Evolutionary conservation across 139 green algal genomes (phyloP), one percentile per base, ranked within the genome.

Genomic region (Marvania coccoides): DNA sequence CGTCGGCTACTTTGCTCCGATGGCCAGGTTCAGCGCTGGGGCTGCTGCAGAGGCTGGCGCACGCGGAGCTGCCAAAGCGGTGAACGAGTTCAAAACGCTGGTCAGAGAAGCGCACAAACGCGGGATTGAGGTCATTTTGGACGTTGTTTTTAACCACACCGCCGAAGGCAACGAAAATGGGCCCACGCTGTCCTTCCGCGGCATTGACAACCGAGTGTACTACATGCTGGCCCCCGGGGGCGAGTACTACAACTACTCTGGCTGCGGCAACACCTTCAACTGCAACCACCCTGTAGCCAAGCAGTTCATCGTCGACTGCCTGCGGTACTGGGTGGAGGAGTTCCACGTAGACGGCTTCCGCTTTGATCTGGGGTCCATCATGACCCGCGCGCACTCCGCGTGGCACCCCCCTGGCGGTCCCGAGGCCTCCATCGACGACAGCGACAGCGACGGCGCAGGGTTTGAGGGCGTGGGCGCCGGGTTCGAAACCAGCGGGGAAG

Each of bases 121-220:
- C 1, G 94, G 95, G 42, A 97, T 99, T 6, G 95, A 99, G 88
- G 90, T 99, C 30, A 92, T 97, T 48, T 73, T 98, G 61, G 94
- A 98, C 63, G 91, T 98, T 4, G 94, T 99, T 47, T 97, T 97
- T 87, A 99, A 99, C 81, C 94, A 98, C 86, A 98, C 94, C 7
- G 91, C 92, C 4, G 94, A 99, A 73, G 90, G 91, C 53, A 96
- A 97, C 76, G 86, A 98, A 54, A 61, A 75, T 39, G 92, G 93
- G 1, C 90, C 91, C 37, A 88, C 85, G 8, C 60, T 97, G 8
- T 95, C 82, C n/a, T 98, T 99, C 84, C 74, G 87, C 58, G 94
- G 94, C 28, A 78, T 99, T 47, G 94, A 98, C 80, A 98, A 99
- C 84, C 73, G 85, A 2, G 74, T 90, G 30, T 99, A 95, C 75